Evolutionary conservation across 352 stramenopile species (phyloP).

Genomic region (Phytophthora syringae): DNA sequence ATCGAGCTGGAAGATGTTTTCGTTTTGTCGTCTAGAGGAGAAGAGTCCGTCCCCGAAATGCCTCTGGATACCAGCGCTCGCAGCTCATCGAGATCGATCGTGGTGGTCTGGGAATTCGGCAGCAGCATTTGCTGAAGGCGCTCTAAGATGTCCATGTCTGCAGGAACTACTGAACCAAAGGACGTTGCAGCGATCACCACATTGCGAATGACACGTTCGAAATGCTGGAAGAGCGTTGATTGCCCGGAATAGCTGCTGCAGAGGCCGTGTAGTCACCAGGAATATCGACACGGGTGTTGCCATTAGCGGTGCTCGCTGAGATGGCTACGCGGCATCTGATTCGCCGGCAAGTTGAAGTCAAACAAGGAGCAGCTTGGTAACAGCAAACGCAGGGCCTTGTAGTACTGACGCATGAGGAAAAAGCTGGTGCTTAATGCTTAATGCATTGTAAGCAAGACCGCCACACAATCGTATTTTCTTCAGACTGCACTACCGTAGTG

Average conservation of each 20-base stretch:
- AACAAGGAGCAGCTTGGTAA: neutral
- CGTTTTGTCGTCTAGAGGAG: neutral
- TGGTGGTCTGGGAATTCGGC: neutral
- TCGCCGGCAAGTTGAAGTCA: neutral
- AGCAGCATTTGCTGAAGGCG: constrained; percentile 17
- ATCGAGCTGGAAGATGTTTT: neutral
- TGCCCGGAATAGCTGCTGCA: no score
- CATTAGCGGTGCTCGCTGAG: no score
- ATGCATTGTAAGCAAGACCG: no score
- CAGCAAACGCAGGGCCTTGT: neutral
- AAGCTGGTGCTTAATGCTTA: no score
- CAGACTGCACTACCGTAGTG: no score
- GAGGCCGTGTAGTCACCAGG: no score
- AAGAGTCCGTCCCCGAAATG: constrained; percentile 1
- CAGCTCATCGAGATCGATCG: constrained; percentile 33
- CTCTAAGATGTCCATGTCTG: constrained; percentile 8
- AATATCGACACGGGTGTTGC: no score
- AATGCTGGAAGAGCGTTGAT: no score
- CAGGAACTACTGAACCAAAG: neutral
- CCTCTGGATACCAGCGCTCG: constrained; percentile 26
- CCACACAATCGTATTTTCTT: no score
- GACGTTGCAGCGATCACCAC: neutral
- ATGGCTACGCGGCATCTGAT: constrained; percentile 12
- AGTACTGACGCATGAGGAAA: no score
- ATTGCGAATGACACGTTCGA: no score